Evolutionary conservation across 2,329 filamentous ascomycete species (phyloP).

Genomic region (Colletotrichum falcatum): DNA sequence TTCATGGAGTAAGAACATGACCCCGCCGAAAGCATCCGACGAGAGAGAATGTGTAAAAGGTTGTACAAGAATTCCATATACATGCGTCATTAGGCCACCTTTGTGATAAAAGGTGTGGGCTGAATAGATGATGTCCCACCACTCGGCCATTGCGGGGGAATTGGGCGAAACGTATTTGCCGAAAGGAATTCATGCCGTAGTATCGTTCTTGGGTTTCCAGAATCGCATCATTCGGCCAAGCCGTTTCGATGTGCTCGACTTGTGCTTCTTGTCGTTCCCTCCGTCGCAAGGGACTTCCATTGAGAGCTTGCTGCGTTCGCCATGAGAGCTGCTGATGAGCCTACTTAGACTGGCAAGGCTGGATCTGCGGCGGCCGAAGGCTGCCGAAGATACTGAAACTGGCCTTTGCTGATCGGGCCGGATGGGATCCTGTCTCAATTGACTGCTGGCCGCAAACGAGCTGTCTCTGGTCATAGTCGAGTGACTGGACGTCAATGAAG

Average conservation of each 20-base stretch:
- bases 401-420: slow-evolving; percentile 65
- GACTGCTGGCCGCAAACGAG: slow-evolving; percentile 57
- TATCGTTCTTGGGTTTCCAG: slow-evolving; percentile 73
- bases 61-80: slow-evolving; percentile 55
- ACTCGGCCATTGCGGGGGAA: slow-evolving; percentile 10
- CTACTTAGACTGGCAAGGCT: slow-evolving; percentile 83
- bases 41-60: slow-evolving; percentile 44
- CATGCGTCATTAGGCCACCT: slow-evolving; percentile 48
- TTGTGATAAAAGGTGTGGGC: slow-evolving; percentile 17
- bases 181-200: slow-evolving; percentile 42
- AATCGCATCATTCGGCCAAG: slow-evolving; percentile 83
- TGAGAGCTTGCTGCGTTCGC: slow-evolving; percentile 80
- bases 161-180: not conserved
- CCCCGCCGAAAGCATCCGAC: slow-evolving; percentile 21
- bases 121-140: slow-evolving; percentile 8
- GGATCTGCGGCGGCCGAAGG: slow-evolving; percentile 77
- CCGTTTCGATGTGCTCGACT: slow-evolving; percentile 74
- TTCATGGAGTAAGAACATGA: slow-evolving; percentile 24
- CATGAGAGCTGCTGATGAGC: slow-evolving; percentile 79
- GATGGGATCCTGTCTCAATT: slow-evolving; percentile 61
- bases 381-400: slow-evolving; percentile 70
- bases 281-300: slow-evolving; percentile 72
- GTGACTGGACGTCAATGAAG: slow-evolving; percentile 79
- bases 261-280: slow-evolving; percentile 68
- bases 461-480: slow-evolving; percentile 82